Conservation (phyloP, 73 alveolate species). For the Paramecium octaurelia region DNA sequence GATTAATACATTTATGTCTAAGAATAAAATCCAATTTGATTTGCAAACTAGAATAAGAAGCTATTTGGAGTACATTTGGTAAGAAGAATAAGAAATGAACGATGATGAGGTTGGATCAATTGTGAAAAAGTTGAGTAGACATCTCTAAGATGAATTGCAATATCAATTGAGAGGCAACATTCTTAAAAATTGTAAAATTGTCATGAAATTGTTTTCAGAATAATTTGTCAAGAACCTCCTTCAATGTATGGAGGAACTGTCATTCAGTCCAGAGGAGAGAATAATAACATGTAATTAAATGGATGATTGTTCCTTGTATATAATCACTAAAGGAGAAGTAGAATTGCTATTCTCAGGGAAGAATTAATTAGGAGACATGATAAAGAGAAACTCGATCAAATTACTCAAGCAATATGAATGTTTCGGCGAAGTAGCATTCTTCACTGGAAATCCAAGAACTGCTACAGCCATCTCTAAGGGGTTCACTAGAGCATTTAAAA, state of each 20-base stretch:
- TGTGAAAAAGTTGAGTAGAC: conserved; percentile 69
- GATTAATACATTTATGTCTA: conserved; percentile 73
- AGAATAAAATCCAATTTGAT: conserved; percentile 74
- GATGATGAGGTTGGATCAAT: conserved; percentile 78
- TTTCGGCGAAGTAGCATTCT: conserved; percentile 85
- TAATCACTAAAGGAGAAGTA: conserved; percentile 79
- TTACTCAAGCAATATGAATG: conserved; percentile 65
- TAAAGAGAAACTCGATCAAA: conserved; percentile 56
- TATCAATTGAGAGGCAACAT: conserved; percentile 72
- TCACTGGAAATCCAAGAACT: conserved; percentile 77
- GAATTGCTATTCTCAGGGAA: conserved; percentile 68
- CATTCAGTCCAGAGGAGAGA: conserved; percentile 79
- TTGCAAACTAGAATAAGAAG: conserved; percentile 71
- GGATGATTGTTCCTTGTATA: conserved; percentile 71
- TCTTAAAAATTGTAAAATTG: conserved; percentile 65
- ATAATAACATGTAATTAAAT: conserved; percentile 70
- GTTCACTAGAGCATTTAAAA: conserved; percentile 69
- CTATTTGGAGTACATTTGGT: conserved; percentile 80
- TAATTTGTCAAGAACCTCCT: conserved; percentile 67
- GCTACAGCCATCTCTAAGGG: conserved; percentile 78
- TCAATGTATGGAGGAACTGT: conserved; percentile 60
- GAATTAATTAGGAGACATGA: conserved; percentile 34
- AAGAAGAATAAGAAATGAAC: conserved; percentile 70
- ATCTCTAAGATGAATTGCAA: conserved; percentile 70
- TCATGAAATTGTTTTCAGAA: conserved; percentile 65